A percentile compares a stretch with the other conserved stretches of the same genome.
phyloP scores from a whole-genome alignment of 331 rosid genomes.

The Saraca asoca region DNA sequence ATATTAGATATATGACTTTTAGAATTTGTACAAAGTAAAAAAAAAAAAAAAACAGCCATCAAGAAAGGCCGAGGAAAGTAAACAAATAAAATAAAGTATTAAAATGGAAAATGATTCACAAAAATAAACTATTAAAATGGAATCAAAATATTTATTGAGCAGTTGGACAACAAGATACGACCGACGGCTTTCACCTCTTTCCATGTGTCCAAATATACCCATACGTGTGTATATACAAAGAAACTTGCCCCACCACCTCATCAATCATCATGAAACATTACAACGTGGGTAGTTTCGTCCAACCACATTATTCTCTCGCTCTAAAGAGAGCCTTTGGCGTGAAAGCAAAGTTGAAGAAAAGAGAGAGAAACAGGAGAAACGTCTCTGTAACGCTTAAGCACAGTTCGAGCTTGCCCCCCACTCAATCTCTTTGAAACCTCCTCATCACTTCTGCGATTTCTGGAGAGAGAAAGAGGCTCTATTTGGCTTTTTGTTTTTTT shows the following conservation, averaged over 20 bases:
- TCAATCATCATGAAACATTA: background rate
- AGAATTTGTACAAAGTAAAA: no score
- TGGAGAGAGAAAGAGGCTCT: background rate
- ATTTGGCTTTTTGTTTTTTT: background rate
- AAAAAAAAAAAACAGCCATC: no score
- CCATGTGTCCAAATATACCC: background rate
- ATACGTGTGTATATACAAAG: background rate
- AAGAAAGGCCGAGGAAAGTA: no score
- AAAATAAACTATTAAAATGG: no score
- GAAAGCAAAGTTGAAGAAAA: conserved; percentile 42
- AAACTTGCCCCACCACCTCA: no score
- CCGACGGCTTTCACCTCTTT: no score
- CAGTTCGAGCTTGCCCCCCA: conserved; percentile 10
- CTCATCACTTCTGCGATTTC: conserved; percentile 15
- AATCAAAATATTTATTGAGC: no score
- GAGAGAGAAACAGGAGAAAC: background rate
- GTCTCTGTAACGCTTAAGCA: background rate
- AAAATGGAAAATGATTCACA: no score
- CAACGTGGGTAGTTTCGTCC: conserved; percentile 42
- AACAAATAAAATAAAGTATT: no score
- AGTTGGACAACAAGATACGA: no score
- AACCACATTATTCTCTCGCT: background rate
- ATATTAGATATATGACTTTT: no score
- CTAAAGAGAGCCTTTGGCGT: conserved; percentile 37
- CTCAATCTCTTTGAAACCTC: conserved; percentile 42